phyloP scores from a whole-genome alignment of 345 rosid genomes.

The Aethionema arabicum region DNA sequence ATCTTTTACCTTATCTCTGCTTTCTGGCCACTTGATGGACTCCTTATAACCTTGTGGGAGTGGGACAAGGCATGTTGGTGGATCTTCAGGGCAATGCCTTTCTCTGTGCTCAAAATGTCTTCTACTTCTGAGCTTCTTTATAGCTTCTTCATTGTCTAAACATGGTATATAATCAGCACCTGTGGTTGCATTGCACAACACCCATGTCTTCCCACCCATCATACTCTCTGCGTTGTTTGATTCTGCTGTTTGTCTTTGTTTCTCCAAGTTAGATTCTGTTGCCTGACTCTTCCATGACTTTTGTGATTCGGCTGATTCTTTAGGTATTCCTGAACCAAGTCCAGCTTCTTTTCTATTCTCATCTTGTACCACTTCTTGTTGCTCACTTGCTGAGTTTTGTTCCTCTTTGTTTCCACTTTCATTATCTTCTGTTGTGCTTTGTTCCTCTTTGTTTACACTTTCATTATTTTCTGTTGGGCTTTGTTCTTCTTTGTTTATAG shows the following conservation, averaged over 20 bases:
- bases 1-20: slow-evolving; percentile 72
- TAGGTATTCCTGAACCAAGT: slow-evolving; percentile 58
- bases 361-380: slow-evolving; percentile 36
- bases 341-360: slow-evolving; percentile 28
- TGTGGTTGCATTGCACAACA: slow-evolving; percentile 70
- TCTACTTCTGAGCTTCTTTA: slow-evolving; percentile 50
- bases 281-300: slow-evolving; percentile 77
- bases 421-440: neutral
- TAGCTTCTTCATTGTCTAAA: slow-evolving; percentile 78
- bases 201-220: slow-evolving; percentile 54
- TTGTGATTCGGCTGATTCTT: slow-evolving; percentile 74
- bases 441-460: no score
- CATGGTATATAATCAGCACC: slow-evolving; percentile 94
- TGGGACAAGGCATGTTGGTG: slow-evolving; percentile 71
- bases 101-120: slow-evolving; percentile 83
- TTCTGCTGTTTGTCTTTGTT: slow-evolving; percentile 59
- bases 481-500: slow-evolving; percentile 32
- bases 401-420: slow-evolving; percentile 31
- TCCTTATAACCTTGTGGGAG: slow-evolving; percentile 68
- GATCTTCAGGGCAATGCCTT: slow-evolving; percentile 89
- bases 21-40: slow-evolving; percentile 74
- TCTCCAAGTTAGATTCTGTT: slow-evolving; percentile 64
- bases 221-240: slow-evolving; percentile 32
- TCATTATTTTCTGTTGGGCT: neutral
- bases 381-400: slow-evolving; percentile 16